A percentile compares a stretch with the other conserved stretches of the same genome.
Evolutionary conservation across 2,329 filamentous ascomycete genomes (phyloP).

Genomic region (Talaromyces piceae): DNA sequence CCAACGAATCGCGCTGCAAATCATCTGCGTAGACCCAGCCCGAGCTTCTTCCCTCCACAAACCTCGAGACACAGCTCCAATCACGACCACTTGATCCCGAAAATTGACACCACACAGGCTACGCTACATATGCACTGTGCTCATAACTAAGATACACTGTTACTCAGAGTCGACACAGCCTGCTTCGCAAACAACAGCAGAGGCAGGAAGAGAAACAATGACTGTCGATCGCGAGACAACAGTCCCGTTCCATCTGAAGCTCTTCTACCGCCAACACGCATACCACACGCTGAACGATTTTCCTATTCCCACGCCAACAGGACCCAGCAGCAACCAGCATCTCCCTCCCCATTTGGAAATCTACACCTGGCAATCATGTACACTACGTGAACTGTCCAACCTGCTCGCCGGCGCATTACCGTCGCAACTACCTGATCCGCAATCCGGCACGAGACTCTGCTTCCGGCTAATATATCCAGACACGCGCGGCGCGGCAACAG

Average conservation of each 20-base stretch:
- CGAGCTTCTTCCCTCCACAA: no score
- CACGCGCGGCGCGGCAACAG: conserved; percentile 40
- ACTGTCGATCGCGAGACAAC: conserved; percentile 51
- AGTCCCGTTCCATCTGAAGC: conserved; percentile 74
- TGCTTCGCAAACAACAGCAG: not conserved
- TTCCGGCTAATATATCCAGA: conserved; percentile 85
- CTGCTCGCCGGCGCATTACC: conserved; percentile 66
- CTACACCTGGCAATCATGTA: conserved; percentile 80
- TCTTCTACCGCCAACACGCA: conserved; percentile 69
- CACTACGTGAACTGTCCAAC: conserved; percentile 70
- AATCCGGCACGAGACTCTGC: conserved; percentile 73
- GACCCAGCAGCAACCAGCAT: conserved; percentile 51
- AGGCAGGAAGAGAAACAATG: conserved; percentile 14
- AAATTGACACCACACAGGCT: no score
- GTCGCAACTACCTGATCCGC: conserved; percentile 61
- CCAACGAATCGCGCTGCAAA: no score
- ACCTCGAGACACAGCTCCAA: no score
- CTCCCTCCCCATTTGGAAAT: conserved; percentile 66
- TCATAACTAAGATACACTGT: no score
- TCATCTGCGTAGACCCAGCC: no score
- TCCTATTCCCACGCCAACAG: conserved; percentile 22
- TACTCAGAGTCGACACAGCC: not conserved
- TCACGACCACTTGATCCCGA: no score
- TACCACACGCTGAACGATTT: conserved; percentile 54
- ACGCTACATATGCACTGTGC: no score